A percentile compares a stretch with the other conserved stretches of the same genome.
These are phyloP conservation scores for Gossypium laxum DNA, from an alignment of 441 rosid genomes.

Conservation along the genomic window DNA sequence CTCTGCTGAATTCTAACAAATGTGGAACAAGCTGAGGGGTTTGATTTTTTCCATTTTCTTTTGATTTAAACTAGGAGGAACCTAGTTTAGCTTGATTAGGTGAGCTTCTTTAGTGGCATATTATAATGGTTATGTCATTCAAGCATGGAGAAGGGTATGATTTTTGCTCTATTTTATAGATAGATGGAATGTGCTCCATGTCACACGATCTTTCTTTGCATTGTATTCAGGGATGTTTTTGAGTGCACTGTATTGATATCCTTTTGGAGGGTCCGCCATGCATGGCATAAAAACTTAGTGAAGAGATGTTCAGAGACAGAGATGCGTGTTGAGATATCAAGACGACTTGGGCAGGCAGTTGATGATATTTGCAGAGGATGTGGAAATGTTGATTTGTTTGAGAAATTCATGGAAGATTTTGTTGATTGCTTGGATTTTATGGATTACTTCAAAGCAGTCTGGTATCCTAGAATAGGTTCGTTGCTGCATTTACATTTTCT, in stretches of 20 bases:
- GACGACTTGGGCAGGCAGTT: constrained; percentile 44
- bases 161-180: background rate
- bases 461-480: constrained; percentile 72
- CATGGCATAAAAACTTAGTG: constrained; percentile 78
- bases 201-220: constrained; percentile 12
- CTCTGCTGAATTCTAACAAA: background rate
- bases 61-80: background rate
- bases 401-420: constrained; percentile 49
- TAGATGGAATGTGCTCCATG: constrained; percentile 1
- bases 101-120: background rate
- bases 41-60: background rate
- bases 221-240: constrained; percentile 71
- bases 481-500: constrained; percentile 8
- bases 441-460: constrained; percentile 74
- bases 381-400: constrained; percentile 42
- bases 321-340: constrained; percentile 44
- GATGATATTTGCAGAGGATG: constrained; percentile 54
- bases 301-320: constrained; percentile 58
- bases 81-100: background rate
- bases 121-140: background rate
- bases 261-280: constrained; percentile 72
- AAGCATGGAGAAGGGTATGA: background rate
- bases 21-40: background rate
- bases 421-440: constrained; percentile 43
- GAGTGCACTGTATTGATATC: constrained; percentile 71